A percentile compares a stretch with the other conserved stretches of the same genome.
Conservation (phyloP, 2,329 filamentous ascomycete genomes). For the Alternaria sp. region DNA sequence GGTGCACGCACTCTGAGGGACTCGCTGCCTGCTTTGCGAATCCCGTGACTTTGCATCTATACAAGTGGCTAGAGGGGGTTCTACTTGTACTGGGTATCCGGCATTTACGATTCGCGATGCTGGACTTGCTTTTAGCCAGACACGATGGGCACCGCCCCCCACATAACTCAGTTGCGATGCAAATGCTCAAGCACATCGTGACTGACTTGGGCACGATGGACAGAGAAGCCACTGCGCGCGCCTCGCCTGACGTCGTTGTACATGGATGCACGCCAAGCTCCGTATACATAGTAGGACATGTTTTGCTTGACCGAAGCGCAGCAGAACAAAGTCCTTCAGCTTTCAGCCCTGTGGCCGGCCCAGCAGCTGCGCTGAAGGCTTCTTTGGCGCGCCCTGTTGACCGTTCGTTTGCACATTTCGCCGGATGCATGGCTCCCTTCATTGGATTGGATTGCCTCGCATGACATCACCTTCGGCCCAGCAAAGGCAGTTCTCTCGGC, state of each 20-base stretch:
- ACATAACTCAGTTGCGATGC: background rate
- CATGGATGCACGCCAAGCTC: slow-evolving; percentile 19
- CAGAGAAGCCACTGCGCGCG: slow-evolving; percentile 8
- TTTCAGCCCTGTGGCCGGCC: slow-evolving; percentile 17
- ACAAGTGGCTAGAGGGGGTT: background rate
- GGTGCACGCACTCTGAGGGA: background rate
- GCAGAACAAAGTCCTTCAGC: slow-evolving; percentile 12
- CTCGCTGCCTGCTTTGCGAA: background rate
- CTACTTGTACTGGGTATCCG: background rate
- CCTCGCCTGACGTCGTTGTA: slow-evolving; percentile 19
- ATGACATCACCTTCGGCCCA: slow-evolving; percentile 23
- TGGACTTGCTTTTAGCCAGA: background rate
- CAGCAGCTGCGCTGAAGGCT: slow-evolving; percentile 12
- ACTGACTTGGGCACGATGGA: background rate
- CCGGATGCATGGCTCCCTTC: slow-evolving; percentile 5
- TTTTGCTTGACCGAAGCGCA: slow-evolving; percentile 26
- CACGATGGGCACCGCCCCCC: background rate
- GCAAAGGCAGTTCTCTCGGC: slow-evolving; percentile 25
- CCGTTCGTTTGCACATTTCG: background rate
- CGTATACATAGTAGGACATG: slow-evolving; percentile 1
- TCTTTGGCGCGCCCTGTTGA: slow-evolving; percentile 5
- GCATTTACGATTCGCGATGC: background rate
- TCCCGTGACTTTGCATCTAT: background rate
- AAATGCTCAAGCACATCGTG: background rate
- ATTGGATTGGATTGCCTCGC: slow-evolving; percentile 13